Evolutionary conservation across 208 protist genomes (phyloP).

Genomic region (Herpetomonas tarakana): DNA sequence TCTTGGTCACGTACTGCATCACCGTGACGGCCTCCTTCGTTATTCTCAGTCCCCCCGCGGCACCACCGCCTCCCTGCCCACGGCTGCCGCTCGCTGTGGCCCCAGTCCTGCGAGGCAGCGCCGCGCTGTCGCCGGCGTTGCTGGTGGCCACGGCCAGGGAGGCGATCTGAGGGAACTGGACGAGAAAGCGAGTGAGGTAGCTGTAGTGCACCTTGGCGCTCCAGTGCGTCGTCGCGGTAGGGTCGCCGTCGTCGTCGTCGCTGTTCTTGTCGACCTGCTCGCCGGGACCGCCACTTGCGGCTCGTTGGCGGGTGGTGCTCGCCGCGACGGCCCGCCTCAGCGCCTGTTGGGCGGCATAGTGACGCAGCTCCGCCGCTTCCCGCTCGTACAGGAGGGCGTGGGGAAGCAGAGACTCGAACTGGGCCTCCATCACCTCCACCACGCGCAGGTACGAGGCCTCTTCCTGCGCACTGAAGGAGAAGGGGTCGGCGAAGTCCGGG

Average conservation of each 20-base stretch:
- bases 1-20: constrained; percentile 55
- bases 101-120: too few species aligned
- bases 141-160: constrained; percentile 52
- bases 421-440: constrained; percentile 37
- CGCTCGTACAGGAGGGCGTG: constrained; percentile 63
- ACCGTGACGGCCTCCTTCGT: constrained; percentile 42
- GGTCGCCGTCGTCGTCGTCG: background rate
- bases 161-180: constrained; percentile 81
- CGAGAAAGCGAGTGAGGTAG: constrained; percentile 80
- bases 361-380: constrained; percentile 62
- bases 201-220: constrained; percentile 43
- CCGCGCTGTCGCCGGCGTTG: constrained; percentile 5
- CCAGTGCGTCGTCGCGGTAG: constrained; percentile 11
- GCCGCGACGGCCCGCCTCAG: background rate
- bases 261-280: background rate
- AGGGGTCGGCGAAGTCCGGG: constrained; percentile 60
- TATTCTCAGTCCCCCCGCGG: constrained; percentile 30
- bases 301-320: constrained; percentile 1
- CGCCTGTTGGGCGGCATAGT: constrained; percentile 33
- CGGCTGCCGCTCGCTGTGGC: constrained; percentile 6
- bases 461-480: constrained; percentile 60
- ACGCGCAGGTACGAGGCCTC: constrained; percentile 60
- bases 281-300: background rate
- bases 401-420: constrained; percentile 54
- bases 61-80: constrained; percentile 1